Base-by-base conservation (phyloP, 371 early-diverging fungal species). In the Coemansia linderi region DNA sequence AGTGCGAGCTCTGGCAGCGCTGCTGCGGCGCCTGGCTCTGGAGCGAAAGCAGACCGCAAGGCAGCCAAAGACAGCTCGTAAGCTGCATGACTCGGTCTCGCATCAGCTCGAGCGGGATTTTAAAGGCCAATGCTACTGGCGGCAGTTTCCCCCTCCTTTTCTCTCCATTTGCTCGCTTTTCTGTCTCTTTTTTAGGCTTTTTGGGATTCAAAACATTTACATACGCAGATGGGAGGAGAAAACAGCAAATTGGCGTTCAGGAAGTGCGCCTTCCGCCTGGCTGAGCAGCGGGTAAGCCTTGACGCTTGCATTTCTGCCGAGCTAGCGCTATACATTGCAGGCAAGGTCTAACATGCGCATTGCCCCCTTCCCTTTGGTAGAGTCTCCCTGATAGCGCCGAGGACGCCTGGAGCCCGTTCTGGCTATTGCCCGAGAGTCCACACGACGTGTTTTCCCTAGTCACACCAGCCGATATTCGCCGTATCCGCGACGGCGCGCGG, bases 211-310 rank as follows among this genome's bases (percentile, higher is more conserved):
- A 24, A 24, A 24, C 48, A 50, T 13, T 27, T 13, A 13, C 50
- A 50, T 27, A 5, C 50, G 27, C 27, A 71, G 78, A 95, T 94
- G 95, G 96, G 96, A 31, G 92, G 92, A 37, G 85, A 92, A 9
- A 94, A 94, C 74, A 89, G 89, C 73, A 95, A 94, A 79, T 82
- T 95, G 33, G 90, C 92, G 24, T 93, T 95, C 79, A 86, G 94
- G 58, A 92, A 93, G 82, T 85, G 91, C 61, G 93, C 95, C 37
- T 91, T 92, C 71, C 84, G 88, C 39, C 84, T 94, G 19, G 89
- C 87, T 71, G 91, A 93, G 80, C 91, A 92, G 79, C 85, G 85
- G 75, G 92, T 91, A 87, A 48, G 84, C 61, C 46, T 40, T 27
- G 13, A 13, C 13, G 13, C 50, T 50, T 50, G 50, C 27, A 22